Percentiles rank a stretch among this genome's conserved stretches.
These are phyloP conservation scores for Colletotrichum navitas DNA, from an alignment of 2,329 filamentous ascomycete genomes.

Conservation along the genomic window DNA sequence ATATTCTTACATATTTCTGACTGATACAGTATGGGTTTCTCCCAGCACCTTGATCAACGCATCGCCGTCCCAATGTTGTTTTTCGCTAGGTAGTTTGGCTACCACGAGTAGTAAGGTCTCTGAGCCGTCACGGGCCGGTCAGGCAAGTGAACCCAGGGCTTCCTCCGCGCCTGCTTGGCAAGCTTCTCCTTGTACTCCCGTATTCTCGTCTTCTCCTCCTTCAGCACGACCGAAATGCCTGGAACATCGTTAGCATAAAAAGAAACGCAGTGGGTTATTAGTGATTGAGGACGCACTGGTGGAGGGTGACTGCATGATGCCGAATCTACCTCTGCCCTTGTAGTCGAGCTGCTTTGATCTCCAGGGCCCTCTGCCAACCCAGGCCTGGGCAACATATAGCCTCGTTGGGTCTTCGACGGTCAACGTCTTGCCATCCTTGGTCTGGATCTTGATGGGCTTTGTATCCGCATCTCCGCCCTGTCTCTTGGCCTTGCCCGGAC, in stretches of 20 bases:
- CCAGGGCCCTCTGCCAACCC: constrained; percentile 84
- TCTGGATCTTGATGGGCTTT: constrained; percentile 68
- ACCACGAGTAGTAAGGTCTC: constrained; percentile 94
- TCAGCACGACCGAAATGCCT: constrained; percentile 85
- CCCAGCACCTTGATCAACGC: background rate
- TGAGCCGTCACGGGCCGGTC: constrained; percentile 87
- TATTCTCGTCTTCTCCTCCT: constrained; percentile 92
- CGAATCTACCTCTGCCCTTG: constrained; percentile 80
- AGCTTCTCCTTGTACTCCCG: constrained; percentile 83
- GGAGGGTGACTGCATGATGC: constrained; percentile 76
- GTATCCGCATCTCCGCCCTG: constrained; percentile 50
- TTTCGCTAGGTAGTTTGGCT: constrained; percentile 47
- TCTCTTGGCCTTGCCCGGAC: constrained; percentile 52
- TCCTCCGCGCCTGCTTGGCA: constrained; percentile 79
- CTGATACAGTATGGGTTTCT: constrained; percentile 11
- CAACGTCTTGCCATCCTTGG: constrained; percentile 81
- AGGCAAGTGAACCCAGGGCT: constrained; percentile 89
- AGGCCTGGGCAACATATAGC: constrained; percentile 92
- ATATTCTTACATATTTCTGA: constrained; percentile 39
- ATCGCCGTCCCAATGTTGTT: background rate
- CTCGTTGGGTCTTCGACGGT: constrained; percentile 79
- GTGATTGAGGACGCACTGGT: constrained; percentile 72
- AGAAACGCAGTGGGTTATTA: background rate
- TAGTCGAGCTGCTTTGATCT: constrained; percentile 71
- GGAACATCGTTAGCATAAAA: constrained; percentile 1